Base-by-base conservation (phyloP, 2,329 filamentous ascomycete species). In the Pseudocercospora crystallina region DNA sequence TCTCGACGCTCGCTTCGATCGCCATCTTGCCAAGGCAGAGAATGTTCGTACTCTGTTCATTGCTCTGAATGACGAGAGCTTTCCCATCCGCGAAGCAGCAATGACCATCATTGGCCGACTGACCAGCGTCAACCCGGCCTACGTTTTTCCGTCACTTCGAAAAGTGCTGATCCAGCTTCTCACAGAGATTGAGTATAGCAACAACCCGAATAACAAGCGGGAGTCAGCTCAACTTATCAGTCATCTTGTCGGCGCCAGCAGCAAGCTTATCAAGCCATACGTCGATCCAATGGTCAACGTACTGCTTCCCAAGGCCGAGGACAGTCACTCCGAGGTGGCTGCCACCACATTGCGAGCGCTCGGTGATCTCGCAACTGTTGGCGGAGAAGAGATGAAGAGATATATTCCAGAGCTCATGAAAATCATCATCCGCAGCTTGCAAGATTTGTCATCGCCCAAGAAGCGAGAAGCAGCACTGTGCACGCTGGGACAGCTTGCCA, bases 1-100 rank as follows among this genome's bases (percentile, higher is more conserved):
- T 13, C 79, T 99, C 8, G 94, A 97, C 68, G 84, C 89, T 58
- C 88, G 94, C 44, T 99, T 99, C 64, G 94, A 99, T 67, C 86
- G 90, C 40, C 94, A 99, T 68, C 79, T 99, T n/a, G 90, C 90
- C 36, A 95, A 96, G 69, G 91, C 95, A 1, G 92, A 99, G 69
- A 99, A 99, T 65, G 95, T 99, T 41, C 85, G 95, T 14, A 96
- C 91, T 11, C 75, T 99, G 0, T 97, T 99, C 71, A 86, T 97
- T 53, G 92, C 94, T 0, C 80, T 99, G 12, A 96, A 99, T 60
- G 94, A 99, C 63, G 92, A 97, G 66, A 81, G 90, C 1, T 99
- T 97, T 59, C 80, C 85, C 2, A 96, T 97, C 53, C 82, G 95
- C 62, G 91, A 99, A 73, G 92, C 94, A 26, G 89, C 94, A 8